Base-by-base conservation (phyloP, 2,329 filamentous ascomycete genomes). In the Pseudocercospora crystallina region DNA sequence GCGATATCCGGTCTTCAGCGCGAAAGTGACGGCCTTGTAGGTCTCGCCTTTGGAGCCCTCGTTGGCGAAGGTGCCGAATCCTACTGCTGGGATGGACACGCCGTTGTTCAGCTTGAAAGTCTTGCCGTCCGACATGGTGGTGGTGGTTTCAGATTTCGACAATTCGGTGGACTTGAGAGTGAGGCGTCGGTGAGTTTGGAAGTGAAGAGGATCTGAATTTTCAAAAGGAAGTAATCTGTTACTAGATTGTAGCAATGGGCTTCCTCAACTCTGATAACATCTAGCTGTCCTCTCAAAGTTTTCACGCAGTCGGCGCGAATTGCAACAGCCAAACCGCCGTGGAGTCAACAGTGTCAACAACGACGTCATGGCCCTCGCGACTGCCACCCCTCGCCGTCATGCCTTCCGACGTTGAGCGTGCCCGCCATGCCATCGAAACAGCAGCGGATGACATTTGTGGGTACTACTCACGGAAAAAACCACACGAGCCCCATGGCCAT, bases 21-120 rank as follows among this genome's bases (percentile, higher is more conserved):
- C 79, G 64, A 76, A 74, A 12, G 68, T 66, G 48, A 76, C 74
- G 32, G 76, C 76, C 49, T 72, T 75, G 73, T 83, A 83, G 38
- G 79, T 79, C 71, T 83, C 79, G 34, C 80, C 80, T 58, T 75
- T 73, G 55, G 74, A 66, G 49, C 83, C 84, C 71, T 88, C 84
- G 68, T 79, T 86, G 67, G 81, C 79, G 63, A 84, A 85, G 60
- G 83, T 85, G 60, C 83, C 83, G 61, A 86, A 85, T 20, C 83
- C 83, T 30, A 85, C 71, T 41, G 75, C 81, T 54, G 83, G 83
- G 59, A 85, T 81, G 65, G 75, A 76, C 52, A 85, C 79, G 60
- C 79, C 79, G 64, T 80, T 82, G 73, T 70, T 77, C 44, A 82
- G 73, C 57, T 69, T 79, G 70, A 76, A 81, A 39, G 72, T 74